Evolutionary conservation across 2,329 filamentous ascomycete genomes (phyloP).

Genomic region (Aspergillus fumigatiaffinis): DNA sequence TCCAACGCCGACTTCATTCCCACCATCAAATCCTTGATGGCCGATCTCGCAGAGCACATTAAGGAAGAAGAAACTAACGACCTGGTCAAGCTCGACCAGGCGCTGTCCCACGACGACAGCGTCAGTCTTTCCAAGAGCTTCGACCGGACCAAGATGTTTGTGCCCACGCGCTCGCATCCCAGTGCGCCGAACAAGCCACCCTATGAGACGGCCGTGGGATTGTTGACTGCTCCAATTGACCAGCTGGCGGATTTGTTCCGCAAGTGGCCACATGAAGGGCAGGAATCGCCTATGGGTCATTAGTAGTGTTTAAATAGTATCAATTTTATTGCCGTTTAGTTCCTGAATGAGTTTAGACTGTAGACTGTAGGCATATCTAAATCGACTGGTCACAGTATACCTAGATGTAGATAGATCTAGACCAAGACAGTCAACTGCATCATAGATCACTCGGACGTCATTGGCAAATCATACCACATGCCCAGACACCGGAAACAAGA

Average conservation of each 20-base stretch:
- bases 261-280: conserved; percentile 43
- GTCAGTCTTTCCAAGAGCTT: conserved; percentile 42
- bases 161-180: conserved; percentile 49
- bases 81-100: conserved; percentile 44
- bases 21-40: conserved; percentile 41
- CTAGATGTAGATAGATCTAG: background rate
- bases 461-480: no score
- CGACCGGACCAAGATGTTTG: conserved; percentile 49
- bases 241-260: conserved; percentile 51
- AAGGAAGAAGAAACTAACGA: conserved; percentile 48
- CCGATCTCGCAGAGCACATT: conserved; percentile 44
- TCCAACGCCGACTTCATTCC: conserved; percentile 38
- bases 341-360: no score
- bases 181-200: conserved; percentile 49
- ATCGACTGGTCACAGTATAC: background rate
- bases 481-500: background rate
- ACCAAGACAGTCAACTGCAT: background rate
- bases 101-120: conserved; percentile 30
- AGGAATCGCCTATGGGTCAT: background rate
- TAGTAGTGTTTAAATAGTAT: no score
- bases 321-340: no score
- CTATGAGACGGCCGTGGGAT: conserved; percentile 52
- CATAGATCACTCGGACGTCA: background rate
- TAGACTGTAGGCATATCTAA: no score
- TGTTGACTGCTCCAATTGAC: conserved; percentile 55